Conservation (phyloP, 1,284 basidiomycete species). For the Ganoderma boninense region DNA sequence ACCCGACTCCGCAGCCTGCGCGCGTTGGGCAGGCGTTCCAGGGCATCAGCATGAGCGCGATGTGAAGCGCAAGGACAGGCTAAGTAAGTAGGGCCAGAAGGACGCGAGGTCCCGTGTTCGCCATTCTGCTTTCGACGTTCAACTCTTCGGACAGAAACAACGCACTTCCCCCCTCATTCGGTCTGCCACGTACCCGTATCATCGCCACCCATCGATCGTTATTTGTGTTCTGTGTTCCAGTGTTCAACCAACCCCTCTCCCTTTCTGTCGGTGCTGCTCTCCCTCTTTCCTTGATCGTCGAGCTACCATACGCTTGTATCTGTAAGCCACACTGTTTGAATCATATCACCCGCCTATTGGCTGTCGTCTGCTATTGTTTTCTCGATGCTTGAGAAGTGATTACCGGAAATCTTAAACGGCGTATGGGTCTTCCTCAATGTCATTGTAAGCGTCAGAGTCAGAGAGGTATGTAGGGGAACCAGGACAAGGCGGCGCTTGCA, state of each 20-base stretch:
- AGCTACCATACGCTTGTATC: conserved; percentile 48
- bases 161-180: conserved; percentile 9
- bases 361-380: background rate
- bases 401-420: background rate
- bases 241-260: conserved; percentile 12
- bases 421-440: background rate
- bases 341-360: conserved; percentile 34
- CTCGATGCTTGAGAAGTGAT: background rate
- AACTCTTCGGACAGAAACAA: conserved; percentile 28
- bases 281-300: conserved; percentile 30
- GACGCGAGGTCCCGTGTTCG: background rate
- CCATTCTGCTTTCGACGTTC: conserved; percentile 7
- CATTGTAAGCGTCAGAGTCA: no score
- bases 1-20: conserved; percentile 44
- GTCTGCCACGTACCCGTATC: conserved; percentile 12
- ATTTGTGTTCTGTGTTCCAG: conserved; percentile 22
- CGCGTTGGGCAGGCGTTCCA: conserved; percentile 42
- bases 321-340: conserved; percentile 43
- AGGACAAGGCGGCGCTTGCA: no score
- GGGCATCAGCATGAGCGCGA: conserved; percentile 46
- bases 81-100: conserved; percentile 9
- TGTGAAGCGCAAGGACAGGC: conserved; percentile 34
- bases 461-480: no score
- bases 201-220: conserved; percentile 5
- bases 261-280: conserved; percentile 24